phyloP scores from a whole-genome alignment of 2,329 filamentous ascomycete species.

The Arthrobotrys entomopaga region DNA sequence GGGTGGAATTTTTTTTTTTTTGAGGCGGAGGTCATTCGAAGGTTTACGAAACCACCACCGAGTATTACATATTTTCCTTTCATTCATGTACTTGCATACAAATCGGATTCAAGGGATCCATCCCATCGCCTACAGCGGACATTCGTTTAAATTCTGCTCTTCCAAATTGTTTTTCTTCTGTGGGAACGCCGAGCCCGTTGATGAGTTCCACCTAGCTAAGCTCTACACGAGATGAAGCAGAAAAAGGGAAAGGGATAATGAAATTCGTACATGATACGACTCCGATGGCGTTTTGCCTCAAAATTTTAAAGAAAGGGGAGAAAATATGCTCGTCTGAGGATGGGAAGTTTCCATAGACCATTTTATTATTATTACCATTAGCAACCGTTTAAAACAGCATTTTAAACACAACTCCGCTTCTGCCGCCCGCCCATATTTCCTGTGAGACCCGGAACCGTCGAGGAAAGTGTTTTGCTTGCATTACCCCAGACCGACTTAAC shows the following conservation, averaged over 20 bases:
- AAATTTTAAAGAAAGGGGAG: neutral
- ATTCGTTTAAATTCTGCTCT: constrained; percentile 9
- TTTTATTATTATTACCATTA: too few species aligned
- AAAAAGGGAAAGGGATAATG: constrained; percentile 20
- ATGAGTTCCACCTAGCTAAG: constrained; percentile 22
- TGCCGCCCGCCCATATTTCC: constrained; percentile 5
- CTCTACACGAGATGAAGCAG: constrained; percentile 19
- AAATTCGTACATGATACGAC: constrained; percentile 38
- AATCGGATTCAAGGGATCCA: too few species aligned
- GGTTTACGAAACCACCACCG: neutral
- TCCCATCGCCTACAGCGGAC: too few species aligned
- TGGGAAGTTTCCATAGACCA: constrained; percentile 27
- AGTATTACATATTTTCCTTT: too few species aligned
- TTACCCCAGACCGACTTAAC: constrained; percentile 14
- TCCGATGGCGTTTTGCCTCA: constrained; percentile 40
- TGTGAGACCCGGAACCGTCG: too few species aligned
- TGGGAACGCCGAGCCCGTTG: constrained; percentile 43
- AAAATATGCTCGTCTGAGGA: constrained; percentile 24
- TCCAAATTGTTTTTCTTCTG: constrained; percentile 41
- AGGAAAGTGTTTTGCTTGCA: constrained; percentile 13
- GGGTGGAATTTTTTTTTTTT: too few species aligned
- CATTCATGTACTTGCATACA: too few species aligned
- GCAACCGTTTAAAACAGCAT: constrained; percentile 1
- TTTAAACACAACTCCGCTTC: constrained; percentile 9
- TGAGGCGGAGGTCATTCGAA: constrained; percentile 24